Conservation (phyloP, 148 eudicot species). For the Cornus kousa region DNA sequence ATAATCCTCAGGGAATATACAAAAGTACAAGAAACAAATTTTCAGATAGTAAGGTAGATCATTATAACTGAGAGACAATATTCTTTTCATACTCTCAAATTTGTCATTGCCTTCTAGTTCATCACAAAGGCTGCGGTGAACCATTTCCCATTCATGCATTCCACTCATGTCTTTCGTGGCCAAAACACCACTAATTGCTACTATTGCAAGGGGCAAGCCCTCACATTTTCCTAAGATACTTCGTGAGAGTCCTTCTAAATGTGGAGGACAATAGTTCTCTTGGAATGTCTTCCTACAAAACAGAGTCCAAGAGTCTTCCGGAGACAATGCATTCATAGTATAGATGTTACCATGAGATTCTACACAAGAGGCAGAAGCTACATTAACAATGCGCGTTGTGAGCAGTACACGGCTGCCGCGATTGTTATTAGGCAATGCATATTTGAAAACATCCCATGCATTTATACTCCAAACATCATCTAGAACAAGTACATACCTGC, state of each 20-base stretch:
- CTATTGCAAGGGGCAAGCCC: not conserved
- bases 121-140: not conserved
- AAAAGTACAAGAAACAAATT: constrained; percentile 8
- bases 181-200: not conserved
- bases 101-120: not conserved
- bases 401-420: not conserved
- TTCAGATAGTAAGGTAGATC: constrained; percentile 12
- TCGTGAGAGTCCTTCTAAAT: not conserved
- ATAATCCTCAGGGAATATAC: constrained; percentile 14
- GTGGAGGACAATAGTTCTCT: not conserved
- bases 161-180: not conserved
- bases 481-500: not conserved
- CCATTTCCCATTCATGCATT: not conserved
- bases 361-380: not conserved
- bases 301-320: not conserved
- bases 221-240: not conserved
- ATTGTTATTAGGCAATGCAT: not conserved
- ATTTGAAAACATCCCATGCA: not conserved
- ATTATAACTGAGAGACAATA: not conserved
- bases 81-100: not conserved
- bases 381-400: not conserved
- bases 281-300: not conserved
- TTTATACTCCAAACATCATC: not conserved
- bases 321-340: not conserved
- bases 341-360: not conserved